A percentile compares a stretch with the other conserved stretches of the same genome.
Evolutionary conservation across 495 filamentous ascomycete genomes (phyloP).

Genomic region (Jackrogersella multiformis): DNA sequence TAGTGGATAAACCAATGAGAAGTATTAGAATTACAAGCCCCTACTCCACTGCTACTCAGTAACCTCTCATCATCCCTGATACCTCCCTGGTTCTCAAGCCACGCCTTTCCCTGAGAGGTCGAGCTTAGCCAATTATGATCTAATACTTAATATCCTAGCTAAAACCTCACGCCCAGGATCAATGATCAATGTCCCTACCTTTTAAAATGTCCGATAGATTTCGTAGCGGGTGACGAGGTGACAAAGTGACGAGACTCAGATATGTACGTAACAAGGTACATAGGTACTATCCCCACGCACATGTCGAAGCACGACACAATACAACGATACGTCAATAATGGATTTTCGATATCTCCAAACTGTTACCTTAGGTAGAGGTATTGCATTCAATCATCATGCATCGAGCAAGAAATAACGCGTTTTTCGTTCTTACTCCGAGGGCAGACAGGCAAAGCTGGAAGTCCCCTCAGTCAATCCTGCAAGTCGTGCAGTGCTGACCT

Average conservation of each 20-base stretch:
- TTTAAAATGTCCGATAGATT: conserved; percentile 39
- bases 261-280: not conserved
- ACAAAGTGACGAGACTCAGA: conserved; percentile 5
- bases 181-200: conserved; percentile 10
- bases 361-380: conserved; percentile 14
- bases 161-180: conserved; percentile 9
- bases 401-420: conserved; percentile 34
- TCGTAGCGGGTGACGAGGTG: conserved; percentile 19
- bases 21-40: conserved; percentile 18
- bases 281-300: not conserved
- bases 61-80: conserved; percentile 18
- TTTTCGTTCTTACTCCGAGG: conserved; percentile 18
- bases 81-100: conserved; percentile 6
- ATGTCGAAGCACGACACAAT: conserved; percentile 8
- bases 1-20: conserved; percentile 24
- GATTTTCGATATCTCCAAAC: conserved; percentile 27
- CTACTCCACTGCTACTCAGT: conserved; percentile 14
- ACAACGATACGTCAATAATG: conserved; percentile 19
- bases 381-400: conserved; percentile 30
- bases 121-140: conserved; percentile 21
- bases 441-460: not conserved
- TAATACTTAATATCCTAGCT: not conserved
- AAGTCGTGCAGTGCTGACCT: conserved; percentile 30
- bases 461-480: too few species aligned
- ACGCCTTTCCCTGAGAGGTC: conserved; percentile 4